Conservation (phyloP, 208 protist genomes). For the Acanthamoeba quina region DNA sequence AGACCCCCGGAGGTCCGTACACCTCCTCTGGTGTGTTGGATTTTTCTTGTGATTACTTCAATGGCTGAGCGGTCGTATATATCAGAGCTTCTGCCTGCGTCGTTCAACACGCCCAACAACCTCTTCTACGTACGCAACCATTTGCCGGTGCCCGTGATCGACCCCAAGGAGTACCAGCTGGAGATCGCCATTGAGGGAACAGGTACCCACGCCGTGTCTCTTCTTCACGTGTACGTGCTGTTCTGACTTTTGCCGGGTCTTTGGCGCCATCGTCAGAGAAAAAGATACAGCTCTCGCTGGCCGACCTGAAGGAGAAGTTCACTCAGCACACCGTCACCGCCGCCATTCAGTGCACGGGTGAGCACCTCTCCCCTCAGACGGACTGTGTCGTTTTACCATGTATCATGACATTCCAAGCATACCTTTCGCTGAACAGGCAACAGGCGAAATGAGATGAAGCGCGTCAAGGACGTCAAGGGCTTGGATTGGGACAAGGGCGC, state of each 20-base stretch:
- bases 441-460: constrained; percentile 86
- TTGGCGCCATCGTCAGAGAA: constrained; percentile 30
- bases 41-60: too few species aligned
- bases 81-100: constrained; percentile 76
- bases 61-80: constrained; percentile 49
- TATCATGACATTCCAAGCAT: not conserved
- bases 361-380: not conserved
- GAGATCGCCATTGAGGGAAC: constrained; percentile 76
- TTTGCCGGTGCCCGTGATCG: constrained; percentile 89
- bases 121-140: constrained; percentile 92
- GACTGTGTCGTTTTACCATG: too few species aligned
- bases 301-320: constrained; percentile 87
- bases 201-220: not conserved
- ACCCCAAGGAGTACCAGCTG: constrained; percentile 83
- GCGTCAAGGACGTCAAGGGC: constrained; percentile 48
- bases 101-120: constrained; percentile 90
- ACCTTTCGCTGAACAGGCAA: constrained; percentile 82
- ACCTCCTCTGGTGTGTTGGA: not conserved
- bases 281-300: constrained; percentile 84
- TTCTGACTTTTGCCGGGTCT: not conserved
- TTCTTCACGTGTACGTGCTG: not conserved
- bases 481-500: constrained; percentile 46
- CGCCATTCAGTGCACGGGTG: constrained; percentile 89
- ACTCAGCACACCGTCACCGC: constrained; percentile 79
- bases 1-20: not conserved